phyloP scores from a whole-genome alignment of 108 stramenopile genomes.

The Cyclotella distinguenda region DNA sequence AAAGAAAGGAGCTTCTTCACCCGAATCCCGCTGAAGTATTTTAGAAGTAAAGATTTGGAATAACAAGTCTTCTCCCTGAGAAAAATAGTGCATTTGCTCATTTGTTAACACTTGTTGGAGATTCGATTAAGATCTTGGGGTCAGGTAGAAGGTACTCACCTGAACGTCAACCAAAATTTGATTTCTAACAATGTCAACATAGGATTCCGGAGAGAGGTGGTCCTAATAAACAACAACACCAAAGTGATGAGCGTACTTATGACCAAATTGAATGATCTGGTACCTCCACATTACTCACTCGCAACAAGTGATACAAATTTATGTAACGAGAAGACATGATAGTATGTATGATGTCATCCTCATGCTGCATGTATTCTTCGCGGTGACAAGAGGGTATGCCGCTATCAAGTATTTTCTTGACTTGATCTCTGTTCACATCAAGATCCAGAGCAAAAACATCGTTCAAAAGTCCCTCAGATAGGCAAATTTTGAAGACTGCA shows the following conservation, averaged over 20 bases:
- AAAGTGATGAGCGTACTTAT: background rate
- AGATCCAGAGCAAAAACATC: conserved; percentile 71
- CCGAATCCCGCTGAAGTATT: conserved; percentile 64
- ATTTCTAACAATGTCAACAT: conserved; percentile 78
- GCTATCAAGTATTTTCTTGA: conserved; percentile 33
- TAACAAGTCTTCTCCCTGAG: conserved; percentile 67
- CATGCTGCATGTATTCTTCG: conserved; percentile 39
- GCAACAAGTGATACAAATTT: conserved; percentile 73
- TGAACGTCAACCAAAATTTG: conserved; percentile 89
- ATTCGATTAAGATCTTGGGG: no score
- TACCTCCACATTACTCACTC: conserved; percentile 13
- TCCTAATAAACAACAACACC: conserved; percentile 22
- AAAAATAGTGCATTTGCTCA: background rate
- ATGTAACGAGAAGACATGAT: conserved; percentile 74
- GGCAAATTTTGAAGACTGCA: conserved; percentile 47
- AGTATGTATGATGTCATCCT: conserved; percentile 45
- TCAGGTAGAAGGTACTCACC: no score
- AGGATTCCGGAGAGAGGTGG: conserved; percentile 69
- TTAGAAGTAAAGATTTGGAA: conserved; percentile 90
- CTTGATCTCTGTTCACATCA: conserved; percentile 26
- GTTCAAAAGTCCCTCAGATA: conserved; percentile 33
- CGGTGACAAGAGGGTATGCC: conserved; percentile 17
- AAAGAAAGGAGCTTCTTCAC: conserved; percentile 86
- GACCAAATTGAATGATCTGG: background rate
- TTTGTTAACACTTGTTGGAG: background rate